These are phyloP conservation scores for Didymosphaeria variabile DNA, from an alignment of 2,329 filamentous ascomycete genomes.

Conservation along the genomic window DNA sequence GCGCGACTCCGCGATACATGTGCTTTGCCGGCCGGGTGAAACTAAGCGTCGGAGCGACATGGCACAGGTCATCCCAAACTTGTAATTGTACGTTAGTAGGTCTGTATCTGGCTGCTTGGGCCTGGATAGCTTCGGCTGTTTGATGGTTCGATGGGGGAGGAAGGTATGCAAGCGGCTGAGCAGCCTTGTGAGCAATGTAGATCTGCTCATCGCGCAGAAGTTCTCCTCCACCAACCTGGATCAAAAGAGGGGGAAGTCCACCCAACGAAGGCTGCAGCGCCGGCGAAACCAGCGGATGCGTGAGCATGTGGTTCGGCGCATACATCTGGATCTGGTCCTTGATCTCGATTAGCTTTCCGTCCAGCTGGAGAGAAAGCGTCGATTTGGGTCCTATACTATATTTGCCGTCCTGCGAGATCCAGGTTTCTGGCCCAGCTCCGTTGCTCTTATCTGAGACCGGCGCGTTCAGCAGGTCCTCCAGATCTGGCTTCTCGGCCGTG, in stretches of 20 bases:
- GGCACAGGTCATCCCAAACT: slow-evolving; percentile 94
- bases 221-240: slow-evolving; percentile 89
- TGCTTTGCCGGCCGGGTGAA: slow-evolving; percentile 96
- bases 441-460: slow-evolving; percentile 8
- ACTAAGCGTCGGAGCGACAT: slow-evolving; percentile 90
- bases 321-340: slow-evolving; percentile 94
- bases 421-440: slow-evolving; percentile 24
- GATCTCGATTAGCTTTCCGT: slow-evolving; percentile 70
- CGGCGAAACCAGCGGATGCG: slow-evolving; percentile 90
- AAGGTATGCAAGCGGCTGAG: slow-evolving; percentile 80
- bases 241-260: slow-evolving; percentile 84
- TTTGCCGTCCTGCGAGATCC: slow-evolving; percentile 46
- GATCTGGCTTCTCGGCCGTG: slow-evolving; percentile 30
- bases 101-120: slow-evolving; percentile 73
- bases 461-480: slow-evolving; percentile 18
- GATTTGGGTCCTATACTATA: slow-evolving; percentile 46
- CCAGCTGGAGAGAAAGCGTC: slow-evolving; percentile 72
- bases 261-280: slow-evolving; percentile 87
- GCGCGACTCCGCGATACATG: slow-evolving; percentile 92
- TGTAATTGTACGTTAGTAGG: slow-evolving; percentile 94
- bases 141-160: slow-evolving; percentile 57
- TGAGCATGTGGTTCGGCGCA: slow-evolving; percentile 82
- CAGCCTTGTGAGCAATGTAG: slow-evolving; percentile 93
- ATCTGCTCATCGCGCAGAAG: slow-evolving; percentile 93
- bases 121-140: slow-evolving; percentile 67